A percentile compares a stretch with the other conserved stretches of the same genome.
Evolutionary conservation across 2,329 filamentous ascomycete species (phyloP).

Genomic region (Penicillium sp.): DNA sequence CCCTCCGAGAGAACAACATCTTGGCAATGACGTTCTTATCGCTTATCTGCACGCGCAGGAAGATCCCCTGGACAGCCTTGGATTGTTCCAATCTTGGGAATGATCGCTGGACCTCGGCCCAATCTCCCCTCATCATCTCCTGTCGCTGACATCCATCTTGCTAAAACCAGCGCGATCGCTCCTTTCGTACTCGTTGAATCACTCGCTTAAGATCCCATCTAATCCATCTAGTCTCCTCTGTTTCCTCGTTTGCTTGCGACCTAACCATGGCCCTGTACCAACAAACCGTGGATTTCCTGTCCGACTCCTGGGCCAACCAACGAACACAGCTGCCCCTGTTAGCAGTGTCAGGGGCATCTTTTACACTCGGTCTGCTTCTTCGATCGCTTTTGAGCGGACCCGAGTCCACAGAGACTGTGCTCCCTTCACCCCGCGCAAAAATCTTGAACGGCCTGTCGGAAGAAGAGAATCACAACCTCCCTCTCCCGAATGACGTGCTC

Average conservation of each 20-base stretch:
- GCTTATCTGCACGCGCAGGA: neutral
- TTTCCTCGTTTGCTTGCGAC: neutral
- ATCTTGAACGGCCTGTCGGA: constrained; percentile 39
- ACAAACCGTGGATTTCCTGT: constrained; percentile 39
- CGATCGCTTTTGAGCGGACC: constrained; percentile 30
- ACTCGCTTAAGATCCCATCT: neutral
- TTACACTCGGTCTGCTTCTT: constrained; percentile 39
- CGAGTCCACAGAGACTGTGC: constrained; percentile 19
- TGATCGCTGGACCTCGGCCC: neutral
- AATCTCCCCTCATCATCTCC: neutral
- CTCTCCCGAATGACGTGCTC: constrained; percentile 72
- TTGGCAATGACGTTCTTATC: neutral
- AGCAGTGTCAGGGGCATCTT: constrained; percentile 40
- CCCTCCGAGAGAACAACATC: too few species aligned
- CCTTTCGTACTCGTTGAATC: neutral
- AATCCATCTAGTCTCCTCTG: neutral
- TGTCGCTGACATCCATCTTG: neutral
- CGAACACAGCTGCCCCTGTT: constrained; percentile 37
- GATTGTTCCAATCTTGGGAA: neutral
- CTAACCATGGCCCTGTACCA: constrained; percentile 40
- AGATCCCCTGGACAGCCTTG: neutral
- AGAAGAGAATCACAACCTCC: constrained; percentile 46
- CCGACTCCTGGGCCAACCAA: constrained; percentile 35
- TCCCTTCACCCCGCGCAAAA: constrained; percentile 43
- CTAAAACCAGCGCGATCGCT: neutral